These are phyloP conservation scores for Umbelopsis vinacea DNA, from an alignment of 192 early-diverging fungal genomes.

Conservation along the genomic window DNA sequence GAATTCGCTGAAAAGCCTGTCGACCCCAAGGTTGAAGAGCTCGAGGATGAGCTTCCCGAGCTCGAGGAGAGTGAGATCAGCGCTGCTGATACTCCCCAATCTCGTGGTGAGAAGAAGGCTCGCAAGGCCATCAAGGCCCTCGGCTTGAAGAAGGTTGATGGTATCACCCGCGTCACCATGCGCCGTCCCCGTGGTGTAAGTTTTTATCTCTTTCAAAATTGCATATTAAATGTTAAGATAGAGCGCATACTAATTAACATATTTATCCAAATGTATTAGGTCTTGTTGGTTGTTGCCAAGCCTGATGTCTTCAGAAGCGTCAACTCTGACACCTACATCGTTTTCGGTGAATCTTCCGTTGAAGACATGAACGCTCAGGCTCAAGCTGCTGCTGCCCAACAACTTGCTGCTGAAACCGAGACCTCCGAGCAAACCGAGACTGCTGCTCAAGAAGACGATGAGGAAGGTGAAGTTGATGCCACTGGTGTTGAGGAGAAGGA, in stretches of 20 bases:
- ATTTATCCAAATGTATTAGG: conserved; percentile 35
- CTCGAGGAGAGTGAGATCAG: conserved; percentile 39
- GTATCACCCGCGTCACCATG: conserved; percentile 89
- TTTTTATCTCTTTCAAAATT: not conserved
- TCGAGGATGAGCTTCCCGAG: conserved; percentile 44
- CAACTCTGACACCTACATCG: conserved; percentile 91
- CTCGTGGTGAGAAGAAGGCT: conserved; percentile 93
- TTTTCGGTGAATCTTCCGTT: conserved; percentile 93
- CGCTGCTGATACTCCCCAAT: conserved; percentile 53
- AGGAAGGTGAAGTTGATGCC: conserved; percentile 80
- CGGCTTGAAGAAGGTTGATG: conserved; percentile 85
- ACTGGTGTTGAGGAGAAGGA: conserved; percentile 86
- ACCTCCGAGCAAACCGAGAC: conserved; percentile 52
- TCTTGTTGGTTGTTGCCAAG: conserved; percentile 83
- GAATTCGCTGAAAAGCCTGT: conserved; percentile 37
- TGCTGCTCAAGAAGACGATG: conserved; percentile 66
- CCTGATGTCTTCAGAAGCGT: conserved; percentile 94
- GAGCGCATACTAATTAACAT: not conserved
- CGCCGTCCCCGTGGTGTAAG: conserved; percentile 78
- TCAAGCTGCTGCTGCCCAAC: conserved; percentile 64
- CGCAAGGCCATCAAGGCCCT: conserved; percentile 94
- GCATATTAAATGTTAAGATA: not conserved
- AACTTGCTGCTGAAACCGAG: conserved; percentile 46
- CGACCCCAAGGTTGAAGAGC: conserved; percentile 29
- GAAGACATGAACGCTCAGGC: conserved; percentile 84